Base-by-base conservation (phyloP, 768 basidiomycete genomes). In the Podaxis mareebaensis region DNA sequence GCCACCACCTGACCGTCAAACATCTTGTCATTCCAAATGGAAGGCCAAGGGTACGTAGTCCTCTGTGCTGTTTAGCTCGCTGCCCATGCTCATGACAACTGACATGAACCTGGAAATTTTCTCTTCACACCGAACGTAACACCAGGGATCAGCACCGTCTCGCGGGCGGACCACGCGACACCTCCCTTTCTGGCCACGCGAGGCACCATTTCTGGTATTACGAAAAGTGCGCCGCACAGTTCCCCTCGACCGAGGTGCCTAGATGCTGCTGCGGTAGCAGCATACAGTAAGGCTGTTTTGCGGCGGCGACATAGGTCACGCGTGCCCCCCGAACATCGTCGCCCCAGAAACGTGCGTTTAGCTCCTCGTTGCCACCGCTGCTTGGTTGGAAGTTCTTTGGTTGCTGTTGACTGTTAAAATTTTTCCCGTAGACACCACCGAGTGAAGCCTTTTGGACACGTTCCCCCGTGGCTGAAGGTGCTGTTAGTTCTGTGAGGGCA, bases 291-390 rank as follows among this genome's bases (percentile, higher is more conserved):
- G 17, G 54, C 54, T 49, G 39, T 63, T 49, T 49, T 46, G 11
- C 48, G 33, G 33, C 61, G 54, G 15, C 44, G 46, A 40, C 12
- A 39, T 11, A 40, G 44, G 3, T 17, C 57, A n/a, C 51, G 61
- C 38, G 39, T 57, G 26, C 52, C 46, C 40, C 61, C 55, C 24
- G 55, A 49, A 56, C 61, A 63, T 33, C 51, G 55, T 52, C 61
- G 48, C 36, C 39, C 54, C 6, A 30, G 55, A 51, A 49, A 38
- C 42, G 54, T 57, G 54, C 5, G 61, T 51, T 17, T 1, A 20
- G 7, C 17, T 38, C 40, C 17, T 24, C 26, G n/a, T 44, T 30
- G 24, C 8, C 17, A 3, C 8, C 17, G 33, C 8, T 10, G 10
- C 33, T 33, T 20, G 28, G n/a, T 28, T 60, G n/a, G 33, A 60